These are phyloP conservation scores for Lomentospora prolificans DNA, from an alignment of 2,329 filamentous ascomycete genomes.

Conservation along the genomic window DNA sequence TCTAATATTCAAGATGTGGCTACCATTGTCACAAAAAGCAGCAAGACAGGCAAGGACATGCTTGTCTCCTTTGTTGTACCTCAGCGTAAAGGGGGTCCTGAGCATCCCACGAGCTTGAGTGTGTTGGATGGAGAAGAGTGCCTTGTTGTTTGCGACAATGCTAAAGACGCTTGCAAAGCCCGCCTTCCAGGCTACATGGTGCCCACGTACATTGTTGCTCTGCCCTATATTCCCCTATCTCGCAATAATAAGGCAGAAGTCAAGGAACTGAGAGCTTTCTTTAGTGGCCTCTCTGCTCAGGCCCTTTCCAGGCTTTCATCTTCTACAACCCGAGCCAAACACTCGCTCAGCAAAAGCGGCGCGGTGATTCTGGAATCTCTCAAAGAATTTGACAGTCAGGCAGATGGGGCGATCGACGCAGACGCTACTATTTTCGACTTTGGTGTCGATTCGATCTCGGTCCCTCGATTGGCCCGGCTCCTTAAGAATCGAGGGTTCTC, in stretches of 20 bases:
- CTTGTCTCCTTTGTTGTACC: slow-evolving; percentile 62
- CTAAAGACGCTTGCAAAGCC: slow-evolving; percentile 54
- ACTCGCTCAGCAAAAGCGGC: slow-evolving; percentile 27
- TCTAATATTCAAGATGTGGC: slow-evolving; percentile 55
- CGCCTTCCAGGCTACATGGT: slow-evolving; percentile 81
- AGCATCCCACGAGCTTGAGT: background rate
- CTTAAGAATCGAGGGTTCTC: slow-evolving; percentile 55
- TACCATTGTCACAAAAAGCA: slow-evolving; percentile 64
- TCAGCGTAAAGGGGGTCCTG: background rate
- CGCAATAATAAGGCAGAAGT: slow-evolving; percentile 83
- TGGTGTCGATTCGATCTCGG: slow-evolving; percentile 81
- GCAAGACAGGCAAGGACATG: slow-evolving; percentile 66
- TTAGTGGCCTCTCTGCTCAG: slow-evolving; percentile 47
- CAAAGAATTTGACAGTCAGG: slow-evolving; percentile 37
- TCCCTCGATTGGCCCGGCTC: slow-evolving; percentile 55
- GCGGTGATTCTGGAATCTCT: slow-evolving; percentile 43
- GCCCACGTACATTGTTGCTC: slow-evolving; percentile 68
- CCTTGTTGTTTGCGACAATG: slow-evolving; percentile 17
- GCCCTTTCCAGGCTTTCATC: slow-evolving; percentile 30
- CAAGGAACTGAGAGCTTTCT: slow-evolving; percentile 58
- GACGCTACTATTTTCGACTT: slow-evolving; percentile 71
- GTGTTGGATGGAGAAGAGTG: background rate
- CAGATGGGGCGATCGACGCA: slow-evolving; percentile 32
- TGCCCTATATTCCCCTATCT: slow-evolving; percentile 68
- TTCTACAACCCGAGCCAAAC: slow-evolving; percentile 15